phyloP scores from a whole-genome alignment of 176 grass and related monocot genomes.

The Bothriochloa decipiens region DNA sequence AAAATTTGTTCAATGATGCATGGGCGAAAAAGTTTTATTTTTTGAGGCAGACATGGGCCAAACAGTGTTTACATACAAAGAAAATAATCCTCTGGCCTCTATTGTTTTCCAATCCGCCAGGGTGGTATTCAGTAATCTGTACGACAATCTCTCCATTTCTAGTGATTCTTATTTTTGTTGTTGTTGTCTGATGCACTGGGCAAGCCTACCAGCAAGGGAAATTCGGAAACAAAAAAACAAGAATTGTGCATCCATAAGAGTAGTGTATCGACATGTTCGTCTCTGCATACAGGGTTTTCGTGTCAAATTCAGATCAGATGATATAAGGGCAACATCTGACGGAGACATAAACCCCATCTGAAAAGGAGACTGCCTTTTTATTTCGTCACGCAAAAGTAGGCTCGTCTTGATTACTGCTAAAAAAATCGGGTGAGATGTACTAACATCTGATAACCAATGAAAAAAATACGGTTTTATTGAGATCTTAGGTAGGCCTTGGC shows the following conservation, averaged over 20 bases:
- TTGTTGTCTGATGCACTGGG: too few species aligned
- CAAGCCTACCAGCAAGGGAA: not conserved
- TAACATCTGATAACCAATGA: conserved; percentile 13
- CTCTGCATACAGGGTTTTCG: not conserved
- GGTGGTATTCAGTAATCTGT: not conserved
- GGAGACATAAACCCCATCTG: not conserved
- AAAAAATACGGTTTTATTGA: not conserved
- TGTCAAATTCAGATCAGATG: conserved; percentile 30
- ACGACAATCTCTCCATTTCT: too few species aligned
- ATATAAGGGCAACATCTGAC: conserved; percentile 11
- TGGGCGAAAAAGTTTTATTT: too few species aligned
- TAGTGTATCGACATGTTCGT: not conserved
- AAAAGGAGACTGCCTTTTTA: conserved; percentile 29
- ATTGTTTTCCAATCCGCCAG: not conserved
- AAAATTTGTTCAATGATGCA: not conserved
- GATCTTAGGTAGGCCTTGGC: not conserved
- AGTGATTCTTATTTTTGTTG: too few species aligned
- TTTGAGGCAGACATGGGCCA: not conserved
- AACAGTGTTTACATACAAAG: not conserved
- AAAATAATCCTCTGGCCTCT: not conserved
- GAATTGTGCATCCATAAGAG: not conserved
- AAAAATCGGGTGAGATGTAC: conserved; percentile 10
- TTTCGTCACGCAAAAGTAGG: conserved; percentile 25
- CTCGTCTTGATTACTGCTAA: not conserved
- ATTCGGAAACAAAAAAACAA: not conserved